Evolutionary conservation across 1,284 basidiomycete genomes (phyloP).

Genomic region (Stereum hirsutum): DNA sequence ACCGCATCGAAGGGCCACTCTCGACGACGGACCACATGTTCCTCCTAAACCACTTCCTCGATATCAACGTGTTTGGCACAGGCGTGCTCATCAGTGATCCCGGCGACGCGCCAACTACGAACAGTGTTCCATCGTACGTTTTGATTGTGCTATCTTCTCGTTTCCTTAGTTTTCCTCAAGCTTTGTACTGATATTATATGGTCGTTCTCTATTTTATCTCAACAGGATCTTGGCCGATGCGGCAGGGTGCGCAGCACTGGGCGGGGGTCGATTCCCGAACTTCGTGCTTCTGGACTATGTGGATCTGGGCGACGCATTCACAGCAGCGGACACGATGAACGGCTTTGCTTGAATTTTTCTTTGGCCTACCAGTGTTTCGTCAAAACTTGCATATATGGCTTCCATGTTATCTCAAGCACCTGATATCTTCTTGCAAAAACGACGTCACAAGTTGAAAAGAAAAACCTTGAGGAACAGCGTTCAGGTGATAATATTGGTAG

Average conservation of each 20-base stretch:
- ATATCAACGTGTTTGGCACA: conserved; percentile 26
- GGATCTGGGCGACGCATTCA: conserved; percentile 31
- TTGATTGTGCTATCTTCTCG: neutral
- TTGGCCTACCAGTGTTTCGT: no score
- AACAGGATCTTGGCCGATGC: conserved; percentile 35
- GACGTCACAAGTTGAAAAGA: no score
- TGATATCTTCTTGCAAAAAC: no score
- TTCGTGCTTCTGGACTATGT: conserved; percentile 42
- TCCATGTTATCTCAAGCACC: no score
- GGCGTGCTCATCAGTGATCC: conserved; percentile 33
- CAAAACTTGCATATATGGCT: no score
- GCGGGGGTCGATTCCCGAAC: conserved; percentile 32
- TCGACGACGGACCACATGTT: conserved; percentile 39
- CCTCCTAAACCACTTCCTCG: conserved; percentile 50
- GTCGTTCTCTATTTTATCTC: no score
- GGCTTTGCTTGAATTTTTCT: conserved; percentile 25
- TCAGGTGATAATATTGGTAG: no score
- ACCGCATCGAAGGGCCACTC: conserved; percentile 49
- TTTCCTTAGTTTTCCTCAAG: neutral
- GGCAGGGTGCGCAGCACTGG: conserved; percentile 31
- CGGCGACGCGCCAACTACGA: conserved; percentile 29
- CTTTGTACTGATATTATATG: no score
- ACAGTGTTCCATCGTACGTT: conserved; percentile 32
- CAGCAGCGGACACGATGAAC: conserved; percentile 34
- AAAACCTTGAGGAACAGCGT: no score